Evolutionary conservation across 108 stramenopile genomes (phyloP).

Genomic region (Pseudonitzschia delicatissima): DNA sequence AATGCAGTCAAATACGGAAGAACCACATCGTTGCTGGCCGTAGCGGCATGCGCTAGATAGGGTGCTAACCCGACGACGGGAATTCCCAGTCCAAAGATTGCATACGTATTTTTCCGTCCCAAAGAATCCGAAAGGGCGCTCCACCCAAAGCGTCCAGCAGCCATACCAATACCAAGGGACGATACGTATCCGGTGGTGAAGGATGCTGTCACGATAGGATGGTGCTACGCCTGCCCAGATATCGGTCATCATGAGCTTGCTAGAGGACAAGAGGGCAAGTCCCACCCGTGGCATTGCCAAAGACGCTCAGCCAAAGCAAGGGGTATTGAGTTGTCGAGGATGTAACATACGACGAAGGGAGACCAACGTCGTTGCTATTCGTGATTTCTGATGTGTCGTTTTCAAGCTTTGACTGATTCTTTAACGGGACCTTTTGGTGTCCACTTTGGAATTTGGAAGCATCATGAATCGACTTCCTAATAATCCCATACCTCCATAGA

Average conservation of each 20-base stretch:
- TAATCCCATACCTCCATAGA: constrained; percentile 48
- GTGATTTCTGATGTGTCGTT: background rate
- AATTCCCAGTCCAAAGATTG: constrained; percentile 64
- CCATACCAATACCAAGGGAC: constrained; percentile 71
- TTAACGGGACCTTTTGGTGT: constrained; percentile 15
- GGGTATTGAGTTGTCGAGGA: constrained; percentile 69
- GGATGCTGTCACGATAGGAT: constrained; percentile 57
- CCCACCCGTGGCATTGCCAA: constrained; percentile 77
- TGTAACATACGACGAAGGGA: constrained; percentile 42
- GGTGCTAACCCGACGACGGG: constrained; percentile 53
- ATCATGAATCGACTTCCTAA: constrained; percentile 44
- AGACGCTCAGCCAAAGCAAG: constrained; percentile 66
- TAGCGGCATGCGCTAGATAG: constrained; percentile 39
- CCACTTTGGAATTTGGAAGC: constrained; percentile 57
- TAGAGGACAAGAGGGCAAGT: constrained; percentile 67
- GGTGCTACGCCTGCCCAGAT: constrained; percentile 73
- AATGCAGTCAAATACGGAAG: constrained; percentile 60
- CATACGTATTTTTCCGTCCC: constrained; percentile 61
- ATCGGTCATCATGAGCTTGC: constrained; percentile 85
- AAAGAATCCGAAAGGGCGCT: constrained; percentile 62
- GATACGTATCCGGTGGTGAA: constrained; percentile 67
- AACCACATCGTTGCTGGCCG: constrained; percentile 25
- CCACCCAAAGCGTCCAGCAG: constrained; percentile 83
- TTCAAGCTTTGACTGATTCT: background rate
- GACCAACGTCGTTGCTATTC: constrained; percentile 27